These are phyloP conservation scores for Hymenoscyphus fructigenus DNA, from an alignment of 2,329 filamentous ascomycete genomes.

Conservation along the genomic window DNA sequence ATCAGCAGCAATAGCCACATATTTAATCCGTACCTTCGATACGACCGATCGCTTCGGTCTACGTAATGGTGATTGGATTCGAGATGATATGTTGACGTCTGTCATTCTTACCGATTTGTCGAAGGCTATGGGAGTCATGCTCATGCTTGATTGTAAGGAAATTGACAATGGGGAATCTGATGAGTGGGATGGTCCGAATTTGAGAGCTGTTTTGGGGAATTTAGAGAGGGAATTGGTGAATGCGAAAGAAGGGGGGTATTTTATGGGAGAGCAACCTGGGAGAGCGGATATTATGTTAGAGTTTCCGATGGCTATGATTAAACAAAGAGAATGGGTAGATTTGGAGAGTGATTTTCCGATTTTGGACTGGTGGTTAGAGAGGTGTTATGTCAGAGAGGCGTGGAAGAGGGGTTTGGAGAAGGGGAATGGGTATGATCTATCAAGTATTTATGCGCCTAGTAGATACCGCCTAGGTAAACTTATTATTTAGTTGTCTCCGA, in stretches of 20 bases:
- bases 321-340: slow-evolving; percentile 35
- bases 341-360: slow-evolving; percentile 35
- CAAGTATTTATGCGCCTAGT: too few species aligned
- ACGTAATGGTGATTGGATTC: slow-evolving; percentile 30
- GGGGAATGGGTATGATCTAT: slow-evolving; percentile 37
- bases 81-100: slow-evolving; percentile 35
- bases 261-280: slow-evolving; percentile 35
- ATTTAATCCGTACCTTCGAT: slow-evolving; percentile 38
- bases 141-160: slow-evolving; percentile 10
- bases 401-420: slow-evolving; percentile 37
- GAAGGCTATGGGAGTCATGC: background rate
- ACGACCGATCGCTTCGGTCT: slow-evolving; percentile 29
- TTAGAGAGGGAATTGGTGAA: slow-evolving; percentile 30
- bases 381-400: slow-evolving; percentile 31
- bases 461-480: too few species aligned
- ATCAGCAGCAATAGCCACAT: slow-evolving; percentile 34
- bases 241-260: slow-evolving; percentile 23
- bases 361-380: slow-evolving; percentile 36
- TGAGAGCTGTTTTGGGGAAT: slow-evolving; percentile 16
- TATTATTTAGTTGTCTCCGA: too few species aligned
- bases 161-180: slow-evolving; percentile 22
- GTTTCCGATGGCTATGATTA: slow-evolving; percentile 37
- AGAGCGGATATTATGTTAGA: slow-evolving; percentile 38
- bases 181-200: slow-evolving; percentile 7
- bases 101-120: slow-evolving; percentile 22